Percentiles rank a stretch among this genome's conserved stretches.
Evolutionary conservation across 441 rosid genomes (phyloP).

Genomic region (Biscutella laevigata): DNA sequence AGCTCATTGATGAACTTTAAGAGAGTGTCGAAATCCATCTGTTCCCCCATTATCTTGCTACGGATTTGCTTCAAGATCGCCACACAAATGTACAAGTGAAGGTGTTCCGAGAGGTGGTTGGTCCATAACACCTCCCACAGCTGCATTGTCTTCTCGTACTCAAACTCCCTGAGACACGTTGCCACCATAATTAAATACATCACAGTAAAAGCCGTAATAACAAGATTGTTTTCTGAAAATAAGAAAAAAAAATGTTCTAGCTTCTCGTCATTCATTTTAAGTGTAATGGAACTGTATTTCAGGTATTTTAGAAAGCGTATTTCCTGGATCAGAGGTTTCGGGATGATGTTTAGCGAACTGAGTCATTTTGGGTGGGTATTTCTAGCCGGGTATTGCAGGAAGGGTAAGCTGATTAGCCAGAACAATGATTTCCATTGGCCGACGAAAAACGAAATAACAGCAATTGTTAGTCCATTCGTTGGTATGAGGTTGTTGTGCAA

Average conservation of each 20-base stretch:
- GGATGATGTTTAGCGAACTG: background rate
- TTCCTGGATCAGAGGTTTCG: background rate
- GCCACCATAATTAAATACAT: conserved; percentile 9
- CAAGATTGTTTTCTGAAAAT: background rate
- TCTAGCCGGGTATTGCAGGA: background rate
- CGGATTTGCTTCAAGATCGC: conserved; percentile 88
- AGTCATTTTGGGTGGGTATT: background rate
- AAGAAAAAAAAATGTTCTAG: background rate
- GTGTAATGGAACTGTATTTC: background rate
- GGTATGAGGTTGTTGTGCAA: background rate
- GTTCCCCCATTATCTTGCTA: conserved; percentile 74
- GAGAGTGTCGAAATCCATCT: conserved; percentile 95
- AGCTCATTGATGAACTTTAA: conserved; percentile 91
- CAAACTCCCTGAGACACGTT: conserved; percentile 64
- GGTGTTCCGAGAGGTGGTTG: conserved; percentile 71
- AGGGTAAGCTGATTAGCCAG: background rate
- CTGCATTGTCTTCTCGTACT: conserved; percentile 66
- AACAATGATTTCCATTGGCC: background rate
- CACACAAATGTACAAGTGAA: conserved; percentile 80
- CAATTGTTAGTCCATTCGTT: background rate
- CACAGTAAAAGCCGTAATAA: background rate
- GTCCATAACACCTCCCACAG: conserved; percentile 98
- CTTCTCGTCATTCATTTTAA: background rate
- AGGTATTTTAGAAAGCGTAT: background rate
- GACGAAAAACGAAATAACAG: background rate